Evolutionary conservation across 139 green algal species (phyloP), one percentile per base, ranked within the genome.

Genomic region (Coelastrella sp.): DNA sequence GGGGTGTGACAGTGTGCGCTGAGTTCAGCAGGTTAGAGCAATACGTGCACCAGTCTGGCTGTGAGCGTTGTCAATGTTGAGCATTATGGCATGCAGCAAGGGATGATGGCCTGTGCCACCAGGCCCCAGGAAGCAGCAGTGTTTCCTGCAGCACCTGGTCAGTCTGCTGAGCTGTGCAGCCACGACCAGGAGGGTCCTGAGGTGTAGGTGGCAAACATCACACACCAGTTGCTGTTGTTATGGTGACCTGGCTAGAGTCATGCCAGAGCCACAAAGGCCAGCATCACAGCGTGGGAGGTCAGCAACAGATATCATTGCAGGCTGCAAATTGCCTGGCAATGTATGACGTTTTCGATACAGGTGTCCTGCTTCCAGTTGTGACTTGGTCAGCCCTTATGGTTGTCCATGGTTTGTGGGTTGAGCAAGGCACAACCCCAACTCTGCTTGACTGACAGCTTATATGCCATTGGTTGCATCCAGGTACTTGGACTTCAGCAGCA

Each of bases 141-240:
- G 7, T 64, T 21, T 21, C 21, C 6, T 34, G 21, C 6, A 27
- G 3, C 21, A 32, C 19, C 53, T 64, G 53, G 53, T 64, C 53
- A 64, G 53, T 4, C 17, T 64, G 53, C 21, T 34, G 53, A 64
- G 53, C 30, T 5, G 21, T 64, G 53, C 53, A 64, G 27, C 53
- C n/a, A n/a, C 30, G 53, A 21, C 53, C 53, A 64, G 21, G 19
- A 64, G 53, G 53, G 53, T 64, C 19, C 6, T 64, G 53, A 32
- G 53, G 6, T 9, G 30, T 21, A 57, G 53, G 53, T 27, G 21
- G 53, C 53, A 32, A 9, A 64, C 53, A 64, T n/a, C 53, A 64
- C 53, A 64, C 53, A 64, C 17, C 53, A 64, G 53, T 64, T 64
- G 53, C 53, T 64, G 53, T 32, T n/a, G 53, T 64, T 64, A 64